Conservation (phyloP, 352 stramenopile genomes). For the Globisporangium sylvaticum region DNA sequence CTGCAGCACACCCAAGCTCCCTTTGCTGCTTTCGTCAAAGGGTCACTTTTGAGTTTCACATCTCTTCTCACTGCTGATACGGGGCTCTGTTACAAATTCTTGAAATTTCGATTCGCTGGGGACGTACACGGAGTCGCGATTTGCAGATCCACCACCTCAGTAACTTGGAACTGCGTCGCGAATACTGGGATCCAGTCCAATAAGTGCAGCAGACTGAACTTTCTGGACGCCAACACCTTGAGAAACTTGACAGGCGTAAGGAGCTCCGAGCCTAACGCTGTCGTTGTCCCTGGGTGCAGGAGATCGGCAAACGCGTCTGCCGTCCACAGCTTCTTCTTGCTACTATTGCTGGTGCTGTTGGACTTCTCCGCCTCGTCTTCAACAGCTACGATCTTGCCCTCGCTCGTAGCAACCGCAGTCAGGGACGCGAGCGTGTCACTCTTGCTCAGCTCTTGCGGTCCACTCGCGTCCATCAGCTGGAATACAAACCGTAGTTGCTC, state of each 20-base stretch:
- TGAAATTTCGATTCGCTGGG: neutral
- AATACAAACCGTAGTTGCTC: constrained; percentile 45
- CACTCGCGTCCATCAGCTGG: constrained; percentile 26
- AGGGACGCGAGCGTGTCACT: constrained; percentile 28
- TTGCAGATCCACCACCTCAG: constrained; percentile 3
- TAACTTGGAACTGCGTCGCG: constrained; percentile 20
- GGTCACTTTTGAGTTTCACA: neutral
- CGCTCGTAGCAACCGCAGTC: constrained; percentile 1
- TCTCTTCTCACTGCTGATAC: neutral
- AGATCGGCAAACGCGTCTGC: constrained; percentile 16
- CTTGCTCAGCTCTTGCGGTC: constrained; percentile 17
- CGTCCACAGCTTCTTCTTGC: constrained; percentile 8
- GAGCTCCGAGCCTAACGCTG: neutral
- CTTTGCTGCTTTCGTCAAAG: constrained; percentile 32
- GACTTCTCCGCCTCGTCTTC: constrained; percentile 4
- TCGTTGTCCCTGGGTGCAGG: constrained; percentile 17
- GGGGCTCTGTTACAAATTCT: neutral
- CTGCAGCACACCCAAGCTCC: constrained; percentile 20
- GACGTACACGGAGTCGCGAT: neutral
- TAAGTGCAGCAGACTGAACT: constrained; percentile 19
- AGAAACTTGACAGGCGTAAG: constrained; percentile 24
- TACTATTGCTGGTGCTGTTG: neutral
- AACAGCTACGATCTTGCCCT: constrained; percentile 20
- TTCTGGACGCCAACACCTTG: constrained; percentile 14
- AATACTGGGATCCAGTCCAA: constrained; percentile 39